Base-by-base conservation (phyloP, 2,329 filamentous ascomycete genomes). In the Thielaviopsis musarum region DNA sequence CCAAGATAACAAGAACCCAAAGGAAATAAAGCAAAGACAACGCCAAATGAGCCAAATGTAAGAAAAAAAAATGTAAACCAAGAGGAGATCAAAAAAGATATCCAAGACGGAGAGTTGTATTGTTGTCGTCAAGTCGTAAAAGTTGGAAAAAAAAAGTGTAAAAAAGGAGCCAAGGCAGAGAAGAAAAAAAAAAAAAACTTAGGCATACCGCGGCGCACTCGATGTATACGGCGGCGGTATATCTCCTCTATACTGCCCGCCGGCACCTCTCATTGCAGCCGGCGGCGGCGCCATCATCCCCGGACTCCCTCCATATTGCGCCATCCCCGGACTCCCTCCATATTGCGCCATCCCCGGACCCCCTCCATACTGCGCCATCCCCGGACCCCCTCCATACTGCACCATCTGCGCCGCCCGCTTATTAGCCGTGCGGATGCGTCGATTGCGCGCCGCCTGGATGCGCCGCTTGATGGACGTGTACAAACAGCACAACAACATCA, bases 401-500 rank as follows among this genome's bases (percentile, higher is more conserved):
- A 5, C 30, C 51, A 53, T 34, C 26, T 54, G 24, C 24, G 34
- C 12, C 17, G 24, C 34, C 22, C 54, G 49, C 38, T 59, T 59
- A 19, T 56, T 54, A 5, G 38, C 24, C 38, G 53, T 17, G 53
- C 52, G 49, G 5, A 48, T 30, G 15, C 30, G 6, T 9, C 58
- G 41, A 24, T 48, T n/a, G n/a, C 49, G n/a, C 3, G 48, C 54
- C 10, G 26, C 34, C 1, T 28, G 41, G n/a, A 30, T 26, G 34
- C 60, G 52, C 15, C 60, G 63, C 17, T 67, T 65, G n/a, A 67
- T 62, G 63, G 69, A 65, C 66, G 66, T 78, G 65, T 76, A 77
- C 62, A 77, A 72, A 65, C 84, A 77, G 71, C 89, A 95, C 67
- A 78, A 78, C 12, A 84, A 64, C 56, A 96, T 73, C 38, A 95